Evolutionary conservation across 805 yeast species (phyloP).

Genomic region (Starmerella etchellsii): DNA sequence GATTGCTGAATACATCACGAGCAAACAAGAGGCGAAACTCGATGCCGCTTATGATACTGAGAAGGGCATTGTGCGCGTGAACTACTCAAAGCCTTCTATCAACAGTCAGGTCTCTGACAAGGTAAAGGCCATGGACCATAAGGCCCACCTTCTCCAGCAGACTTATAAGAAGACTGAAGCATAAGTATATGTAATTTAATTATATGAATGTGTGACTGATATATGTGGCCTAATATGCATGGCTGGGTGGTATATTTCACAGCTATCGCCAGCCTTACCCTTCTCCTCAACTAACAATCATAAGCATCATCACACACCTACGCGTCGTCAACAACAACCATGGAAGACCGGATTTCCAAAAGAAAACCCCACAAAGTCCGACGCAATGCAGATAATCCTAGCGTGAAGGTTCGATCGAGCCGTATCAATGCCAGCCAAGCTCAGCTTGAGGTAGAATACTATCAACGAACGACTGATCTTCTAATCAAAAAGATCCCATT

Average conservation of each 20-base stretch:
- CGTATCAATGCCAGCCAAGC: slow-evolving; percentile 32
- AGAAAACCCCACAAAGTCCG: neutral
- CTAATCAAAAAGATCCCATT: slow-evolving; percentile 93
- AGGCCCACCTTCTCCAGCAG: slow-evolving; percentile 41
- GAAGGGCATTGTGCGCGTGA: slow-evolving; percentile 8
- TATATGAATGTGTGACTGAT: too few relatives aligned
- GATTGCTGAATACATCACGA: slow-evolving; percentile 39
- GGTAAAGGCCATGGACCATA: slow-evolving; percentile 51
- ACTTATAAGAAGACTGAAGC: slow-evolving; percentile 5
- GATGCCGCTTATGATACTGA: slow-evolving; percentile 31
- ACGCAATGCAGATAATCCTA: neutral
- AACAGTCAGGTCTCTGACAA: slow-evolving; percentile 58
- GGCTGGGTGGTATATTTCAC: too few relatives aligned
- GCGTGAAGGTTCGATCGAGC: neutral
- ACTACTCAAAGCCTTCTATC: slow-evolving; percentile 42
- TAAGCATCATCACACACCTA: too few relatives aligned
- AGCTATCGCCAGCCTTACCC: too few relatives aligned
- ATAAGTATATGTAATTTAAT: neutral
- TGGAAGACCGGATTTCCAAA: slow-evolving; percentile 4
- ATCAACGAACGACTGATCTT: slow-evolving; percentile 90
- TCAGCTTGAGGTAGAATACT: slow-evolving; percentile 91
- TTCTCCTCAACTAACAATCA: too few relatives aligned
- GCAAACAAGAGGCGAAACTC: slow-evolving; percentile 42
- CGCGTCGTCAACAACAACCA: too few relatives aligned
- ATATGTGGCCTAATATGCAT: too few relatives aligned